Percentiles rank a stretch among this genome's conserved stretches.
Evolutionary conservation across 352 stramenopile genomes (phyloP).

Genomic region (Phytophthora litchii): DNA sequence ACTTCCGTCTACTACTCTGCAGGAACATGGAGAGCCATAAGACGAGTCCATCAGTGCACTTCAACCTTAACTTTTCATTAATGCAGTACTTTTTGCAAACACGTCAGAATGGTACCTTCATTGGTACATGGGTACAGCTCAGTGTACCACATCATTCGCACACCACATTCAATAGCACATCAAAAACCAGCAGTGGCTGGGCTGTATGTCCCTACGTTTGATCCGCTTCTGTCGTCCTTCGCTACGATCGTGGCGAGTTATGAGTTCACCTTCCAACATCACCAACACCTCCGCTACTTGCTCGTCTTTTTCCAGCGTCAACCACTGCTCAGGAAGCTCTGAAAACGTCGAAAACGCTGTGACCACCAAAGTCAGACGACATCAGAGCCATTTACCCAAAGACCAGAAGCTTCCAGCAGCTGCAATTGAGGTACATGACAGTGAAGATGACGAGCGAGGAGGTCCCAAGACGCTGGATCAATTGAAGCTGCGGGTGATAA

Average conservation of each 20-base stretch:
- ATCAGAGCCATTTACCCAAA: conserved; percentile 56
- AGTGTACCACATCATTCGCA: conserved; percentile 13
- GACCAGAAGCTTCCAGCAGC: conserved; percentile 5
- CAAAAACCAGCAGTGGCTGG: conserved; percentile 15
- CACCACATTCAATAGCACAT: conserved; percentile 13
- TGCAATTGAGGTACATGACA: background rate
- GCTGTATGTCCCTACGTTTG: conserved; percentile 28
- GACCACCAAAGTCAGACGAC: conserved; percentile 40
- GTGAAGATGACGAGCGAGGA: conserved; percentile 40
- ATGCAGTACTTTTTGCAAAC: no score
- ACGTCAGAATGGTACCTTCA: no score
- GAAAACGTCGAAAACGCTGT: conserved; percentile 11
- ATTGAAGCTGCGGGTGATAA: conserved; percentile 61
- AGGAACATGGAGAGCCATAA: conserved; percentile 2
- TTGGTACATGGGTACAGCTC: conserved; percentile 8
- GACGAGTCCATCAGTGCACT: no score
- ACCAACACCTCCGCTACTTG: background rate
- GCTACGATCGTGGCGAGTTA: conserved; percentile 11
- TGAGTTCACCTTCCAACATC: conserved; percentile 19
- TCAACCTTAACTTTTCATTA: no score
- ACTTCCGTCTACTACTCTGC: conserved; percentile 50
- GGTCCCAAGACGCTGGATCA: conserved; percentile 59
- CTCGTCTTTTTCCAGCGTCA: conserved; percentile 9
- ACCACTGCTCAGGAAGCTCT: background rate
- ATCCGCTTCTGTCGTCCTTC: conserved; percentile 15